Evolutionary conservation across 1,284 basidiomycete genomes (phyloP).

Genomic region (Ustilago cynodontis): DNA sequence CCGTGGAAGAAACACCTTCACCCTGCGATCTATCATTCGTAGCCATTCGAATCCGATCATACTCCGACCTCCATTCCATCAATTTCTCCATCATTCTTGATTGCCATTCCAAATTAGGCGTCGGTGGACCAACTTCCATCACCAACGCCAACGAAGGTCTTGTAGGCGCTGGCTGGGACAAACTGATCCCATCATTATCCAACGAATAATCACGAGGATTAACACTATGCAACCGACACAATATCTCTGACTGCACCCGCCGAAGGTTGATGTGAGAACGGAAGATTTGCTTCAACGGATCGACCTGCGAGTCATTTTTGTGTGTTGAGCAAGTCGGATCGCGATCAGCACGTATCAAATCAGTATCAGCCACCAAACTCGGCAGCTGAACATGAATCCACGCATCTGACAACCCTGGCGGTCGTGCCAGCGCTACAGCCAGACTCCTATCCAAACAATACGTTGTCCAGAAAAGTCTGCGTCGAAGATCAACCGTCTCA

Average conservation of each 20-base stretch:
- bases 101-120: constrained; percentile 52
- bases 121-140: constrained; percentile 50
- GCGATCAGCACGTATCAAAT: constrained; percentile 23
- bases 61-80: constrained; percentile 40
- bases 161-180: constrained; percentile 19
- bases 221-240: constrained; percentile 50
- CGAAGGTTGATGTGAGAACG: constrained; percentile 42
- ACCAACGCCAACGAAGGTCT: constrained; percentile 38
- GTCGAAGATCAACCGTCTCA: constrained; percentile 39
- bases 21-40: constrained; percentile 2
- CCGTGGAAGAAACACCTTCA: constrained; percentile 30
- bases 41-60: constrained; percentile 15
- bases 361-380: constrained; percentile 30
- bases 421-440: constrained; percentile 37
- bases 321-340: neutral
- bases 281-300: constrained; percentile 43
- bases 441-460: constrained; percentile 52
- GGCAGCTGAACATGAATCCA: constrained; percentile 53
- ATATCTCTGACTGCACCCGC: constrained; percentile 49
- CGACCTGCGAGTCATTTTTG: neutral
- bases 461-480: constrained; percentile 49
- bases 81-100: constrained; percentile 49
- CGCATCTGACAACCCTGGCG: constrained; percentile 47
- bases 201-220: constrained; percentile 52
- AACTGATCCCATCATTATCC: constrained; percentile 40